phyloP scores from a whole-genome alignment of 2,329 filamentous ascomycete species.

The Emmonsia crescens region DNA sequence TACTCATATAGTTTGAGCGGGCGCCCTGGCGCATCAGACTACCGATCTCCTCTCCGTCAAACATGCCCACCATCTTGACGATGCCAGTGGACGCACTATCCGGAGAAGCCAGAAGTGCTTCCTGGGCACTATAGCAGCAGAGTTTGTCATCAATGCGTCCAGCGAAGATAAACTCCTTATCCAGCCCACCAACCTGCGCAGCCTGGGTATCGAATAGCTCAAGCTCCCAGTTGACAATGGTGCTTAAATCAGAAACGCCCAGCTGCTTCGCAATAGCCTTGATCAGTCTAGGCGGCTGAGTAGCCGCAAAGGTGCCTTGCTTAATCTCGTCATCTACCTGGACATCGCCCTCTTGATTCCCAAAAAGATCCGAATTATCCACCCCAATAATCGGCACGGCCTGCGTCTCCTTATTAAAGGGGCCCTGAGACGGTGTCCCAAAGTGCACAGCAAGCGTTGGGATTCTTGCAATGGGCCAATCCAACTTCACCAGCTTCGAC shows the following conservation, averaged over 20 bases:
- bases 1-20: constrained; percentile 74
- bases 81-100: constrained; percentile 43
- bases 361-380: constrained; percentile 53
- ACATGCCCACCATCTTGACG: constrained; percentile 85
- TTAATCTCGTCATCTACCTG: constrained; percentile 16
- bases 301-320: constrained; percentile 62
- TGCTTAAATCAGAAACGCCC: constrained; percentile 58
- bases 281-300: constrained; percentile 76
- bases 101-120: constrained; percentile 63
- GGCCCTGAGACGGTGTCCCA: constrained; percentile 55
- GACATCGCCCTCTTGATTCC: constrained; percentile 21
- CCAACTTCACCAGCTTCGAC: constrained; percentile 75
- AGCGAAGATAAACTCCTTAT: constrained; percentile 89
- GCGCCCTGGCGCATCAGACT: constrained; percentile 84
- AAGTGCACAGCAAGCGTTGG: constrained; percentile 93
- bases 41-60: constrained; percentile 95
- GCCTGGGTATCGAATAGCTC: constrained; percentile 89
- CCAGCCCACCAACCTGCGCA: constrained; percentile 69
- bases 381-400: constrained; percentile 90
- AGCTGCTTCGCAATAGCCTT: constrained; percentile 70
- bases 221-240: constrained; percentile 91
- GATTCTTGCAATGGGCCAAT: constrained; percentile 87
- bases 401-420: constrained; percentile 80
- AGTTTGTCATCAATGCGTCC: constrained; percentile 96
- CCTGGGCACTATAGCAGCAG: constrained; percentile 83